Evolutionary conservation across 2,329 filamentous ascomycete species (phyloP).

Genomic region (Aspergillus quadricinctus): DNA sequence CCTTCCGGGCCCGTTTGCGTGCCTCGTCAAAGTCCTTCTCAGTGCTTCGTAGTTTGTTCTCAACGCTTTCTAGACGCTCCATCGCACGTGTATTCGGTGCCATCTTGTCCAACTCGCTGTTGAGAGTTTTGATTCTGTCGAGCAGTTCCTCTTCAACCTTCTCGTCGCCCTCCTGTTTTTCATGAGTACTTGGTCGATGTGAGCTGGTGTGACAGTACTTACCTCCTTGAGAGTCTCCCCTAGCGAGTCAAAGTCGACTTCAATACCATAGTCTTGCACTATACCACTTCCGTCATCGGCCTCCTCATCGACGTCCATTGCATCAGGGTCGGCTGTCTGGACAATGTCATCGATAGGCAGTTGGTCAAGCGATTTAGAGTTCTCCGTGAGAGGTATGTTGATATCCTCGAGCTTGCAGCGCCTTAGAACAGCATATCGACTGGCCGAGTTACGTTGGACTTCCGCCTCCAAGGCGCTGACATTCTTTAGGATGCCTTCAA

Average conservation of each 20-base stretch:
- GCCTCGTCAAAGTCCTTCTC: constrained; percentile 88
- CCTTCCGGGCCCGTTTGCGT: constrained; percentile 65
- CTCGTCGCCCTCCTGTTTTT: constrained; percentile 59
- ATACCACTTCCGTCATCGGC: constrained; percentile 45
- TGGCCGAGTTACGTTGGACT: constrained; percentile 77
- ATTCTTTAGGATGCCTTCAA: constrained; percentile 69
- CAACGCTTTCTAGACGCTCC: constrained; percentile 82
- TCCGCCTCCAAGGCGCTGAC: constrained; percentile 78
- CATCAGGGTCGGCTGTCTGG: constrained; percentile 68
- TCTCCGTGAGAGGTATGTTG: constrained; percentile 69
- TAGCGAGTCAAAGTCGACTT: constrained; percentile 76
- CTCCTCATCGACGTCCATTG: constrained; percentile 87
- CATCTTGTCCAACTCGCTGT: constrained; percentile 81
- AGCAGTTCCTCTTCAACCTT: constrained; percentile 70
- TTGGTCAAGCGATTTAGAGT: constrained; percentile 68
- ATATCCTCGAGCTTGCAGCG: constrained; percentile 94
- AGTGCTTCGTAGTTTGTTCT: constrained; percentile 73
- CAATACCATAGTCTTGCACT: constrained; percentile 86
- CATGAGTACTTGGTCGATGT: constrained; percentile 6
- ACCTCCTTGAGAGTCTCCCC: constrained; percentile 78
- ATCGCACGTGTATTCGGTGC: constrained; percentile 96
- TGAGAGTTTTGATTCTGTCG: constrained; percentile 71
- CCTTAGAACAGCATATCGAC: constrained; percentile 77
- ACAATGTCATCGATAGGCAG: constrained; percentile 83
- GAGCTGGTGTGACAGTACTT: constrained; percentile 31